phyloP scores from a whole-genome alignment of 2,329 filamentous ascomycete genomes.

The Trichoderma sp. region DNA sequence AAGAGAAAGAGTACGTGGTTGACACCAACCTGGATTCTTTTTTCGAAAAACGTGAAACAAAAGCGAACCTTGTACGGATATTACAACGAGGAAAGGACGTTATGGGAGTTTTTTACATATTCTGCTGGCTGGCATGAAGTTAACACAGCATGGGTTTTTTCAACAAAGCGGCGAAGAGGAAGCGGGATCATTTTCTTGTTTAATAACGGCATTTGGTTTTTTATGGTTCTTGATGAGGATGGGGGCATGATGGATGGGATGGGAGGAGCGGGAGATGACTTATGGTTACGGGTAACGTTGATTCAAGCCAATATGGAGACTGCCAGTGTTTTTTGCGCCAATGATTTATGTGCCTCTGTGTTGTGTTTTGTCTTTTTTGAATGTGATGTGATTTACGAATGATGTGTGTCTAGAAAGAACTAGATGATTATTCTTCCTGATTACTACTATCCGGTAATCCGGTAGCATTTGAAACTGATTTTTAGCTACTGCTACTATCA shows the following conservation, averaged over 20 bases:
- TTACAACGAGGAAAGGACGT: slow-evolving; percentile 15
- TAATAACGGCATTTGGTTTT: slow-evolving; percentile 1
- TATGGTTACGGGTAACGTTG: neutral
- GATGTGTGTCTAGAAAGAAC: neutral
- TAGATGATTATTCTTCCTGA: neutral
- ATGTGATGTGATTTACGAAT: neutral
- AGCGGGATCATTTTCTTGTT: neutral
- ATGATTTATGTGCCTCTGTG: neutral
- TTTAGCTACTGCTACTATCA: neutral
- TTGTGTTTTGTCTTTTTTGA: neutral
- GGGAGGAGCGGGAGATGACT: neutral
- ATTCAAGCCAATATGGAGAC: slow-evolving; percentile 8
- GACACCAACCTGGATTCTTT: neutral
- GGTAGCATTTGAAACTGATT: neutral
- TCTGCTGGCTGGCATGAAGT: neutral
- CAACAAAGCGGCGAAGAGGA: neutral
- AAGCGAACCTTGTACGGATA: slow-evolving; percentile 8
- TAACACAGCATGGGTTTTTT: neutral
- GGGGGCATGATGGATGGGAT: neutral
- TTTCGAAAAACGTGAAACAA: neutral
- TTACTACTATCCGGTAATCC: neutral
- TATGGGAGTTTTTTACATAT: slow-evolving; percentile 6
- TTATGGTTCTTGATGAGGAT: neutral
- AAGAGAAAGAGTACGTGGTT: neutral
- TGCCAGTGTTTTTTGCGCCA: neutral